These are phyloP conservation scores for Capronia coronata DNA, from an alignment of 2,329 filamentous ascomycete species.

Conservation along the genomic window DNA sequence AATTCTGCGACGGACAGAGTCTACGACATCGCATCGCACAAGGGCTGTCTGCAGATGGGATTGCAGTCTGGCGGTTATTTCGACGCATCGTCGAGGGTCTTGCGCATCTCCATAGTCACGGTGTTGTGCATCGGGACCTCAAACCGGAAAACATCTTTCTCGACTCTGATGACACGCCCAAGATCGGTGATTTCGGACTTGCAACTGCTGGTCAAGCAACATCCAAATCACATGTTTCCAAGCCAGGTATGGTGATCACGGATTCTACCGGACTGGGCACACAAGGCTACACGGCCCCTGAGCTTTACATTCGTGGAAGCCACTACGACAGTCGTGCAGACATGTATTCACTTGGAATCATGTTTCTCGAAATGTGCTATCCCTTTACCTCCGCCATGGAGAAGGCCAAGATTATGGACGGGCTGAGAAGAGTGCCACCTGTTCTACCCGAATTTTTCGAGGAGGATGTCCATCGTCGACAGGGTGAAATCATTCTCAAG, in stretches of 20 bases:
- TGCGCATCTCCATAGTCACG: conserved; percentile 79
- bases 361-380: conserved; percentile 96
- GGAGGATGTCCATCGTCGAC: conserved; percentile 37
- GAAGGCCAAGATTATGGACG: conserved; percentile 53
- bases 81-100: conserved; percentile 86
- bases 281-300: conserved; percentile 86
- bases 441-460: conserved; percentile 67
- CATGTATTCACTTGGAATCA: conserved; percentile 96
- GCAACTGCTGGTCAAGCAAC: conserved; percentile 71
- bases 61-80: conserved; percentile 84
- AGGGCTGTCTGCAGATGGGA: conserved; percentile 63
- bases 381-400: conserved; percentile 58
- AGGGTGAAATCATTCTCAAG: conserved; percentile 70
- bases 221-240: conserved; percentile 9
- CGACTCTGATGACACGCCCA: conserved; percentile 79
- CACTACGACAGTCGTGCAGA: conserved; percentile 92
- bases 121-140: conserved; percentile 90
- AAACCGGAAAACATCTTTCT: conserved; percentile 99
- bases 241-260: conserved; percentile 17
- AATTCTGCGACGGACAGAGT: conserved; percentile 92
- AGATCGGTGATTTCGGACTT: conserved; percentile 93
- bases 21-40: conserved; percentile 75
- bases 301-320: conserved; percentile 55
- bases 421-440: conserved; percentile 57
- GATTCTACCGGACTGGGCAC: conserved; percentile 56